These are phyloP conservation scores for Pistacia integerrima DNA, from an alignment of 345 rosid genomes.

Conservation along the genomic window DNA sequence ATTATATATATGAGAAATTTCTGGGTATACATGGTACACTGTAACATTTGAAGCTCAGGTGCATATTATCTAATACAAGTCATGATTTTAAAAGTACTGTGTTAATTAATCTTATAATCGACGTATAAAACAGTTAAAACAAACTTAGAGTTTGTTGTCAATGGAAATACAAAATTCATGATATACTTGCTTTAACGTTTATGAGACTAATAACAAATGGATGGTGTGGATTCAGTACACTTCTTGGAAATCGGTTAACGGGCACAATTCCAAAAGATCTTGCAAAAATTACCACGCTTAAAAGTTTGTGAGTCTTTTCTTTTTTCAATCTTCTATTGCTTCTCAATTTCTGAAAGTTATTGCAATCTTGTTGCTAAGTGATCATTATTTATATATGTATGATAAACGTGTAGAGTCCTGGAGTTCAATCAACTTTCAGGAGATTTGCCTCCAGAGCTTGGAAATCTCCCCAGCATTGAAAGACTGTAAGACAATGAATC, in stretches of 20 bases:
- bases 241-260: slow-evolving; percentile 48
- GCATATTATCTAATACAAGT: no score
- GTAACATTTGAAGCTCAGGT: no score
- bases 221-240: slow-evolving; percentile 31
- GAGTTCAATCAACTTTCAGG: slow-evolving; percentile 37
- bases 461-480: slow-evolving; percentile 19
- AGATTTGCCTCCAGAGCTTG: slow-evolving; percentile 38
- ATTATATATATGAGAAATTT: no score
- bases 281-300: slow-evolving; percentile 46
- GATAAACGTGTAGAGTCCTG: slow-evolving; percentile 5
- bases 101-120: no score
- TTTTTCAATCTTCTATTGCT: background rate
- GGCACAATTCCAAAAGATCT: slow-evolving; percentile 58
- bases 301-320: slow-evolving; percentile 34
- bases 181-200: no score
- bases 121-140: no score
- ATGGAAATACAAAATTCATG: no score
- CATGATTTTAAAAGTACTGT: no score
- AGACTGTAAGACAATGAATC: slow-evolving; percentile 18
- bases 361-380: background rate
- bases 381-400: background rate
- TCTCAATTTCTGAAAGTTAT: background rate
- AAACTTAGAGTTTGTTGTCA: no score
- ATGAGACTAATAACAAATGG: no score
- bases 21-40: no score